Conservation (phyloP, 2,329 filamentous ascomycete species). For the Cercospora sesami region DNA sequence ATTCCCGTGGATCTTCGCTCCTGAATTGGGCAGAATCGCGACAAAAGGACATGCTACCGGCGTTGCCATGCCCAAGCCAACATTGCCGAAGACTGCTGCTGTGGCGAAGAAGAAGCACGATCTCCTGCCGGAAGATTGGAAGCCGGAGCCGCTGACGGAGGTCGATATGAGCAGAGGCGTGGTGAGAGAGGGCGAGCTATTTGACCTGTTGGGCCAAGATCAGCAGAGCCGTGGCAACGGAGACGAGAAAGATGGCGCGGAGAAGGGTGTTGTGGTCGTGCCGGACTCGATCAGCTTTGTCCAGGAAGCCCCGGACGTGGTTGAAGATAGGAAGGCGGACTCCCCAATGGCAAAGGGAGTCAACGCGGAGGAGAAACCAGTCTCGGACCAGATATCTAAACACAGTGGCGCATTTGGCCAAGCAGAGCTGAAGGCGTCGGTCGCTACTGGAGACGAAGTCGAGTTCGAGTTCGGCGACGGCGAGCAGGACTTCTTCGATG, state of each 20-base stretch:
- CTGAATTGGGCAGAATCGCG: slow-evolving; percentile 69
- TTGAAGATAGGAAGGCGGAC: background rate
- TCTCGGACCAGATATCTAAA: too few relatives aligned
- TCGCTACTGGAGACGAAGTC: background rate
- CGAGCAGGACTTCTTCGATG: background rate
- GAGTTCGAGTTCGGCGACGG: background rate
- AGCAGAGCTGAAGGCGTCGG: too few relatives aligned
- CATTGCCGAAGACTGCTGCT: slow-evolving; percentile 16
- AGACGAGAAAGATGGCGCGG: background rate
- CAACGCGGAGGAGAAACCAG: too few relatives aligned
- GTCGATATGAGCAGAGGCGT: slow-evolving; percentile 18
- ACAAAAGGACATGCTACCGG: slow-evolving; percentile 35
- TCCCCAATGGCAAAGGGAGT: background rate
- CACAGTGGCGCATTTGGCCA: too few relatives aligned
- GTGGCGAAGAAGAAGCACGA: slow-evolving; percentile 14
- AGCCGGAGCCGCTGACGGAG: slow-evolving; percentile 21
- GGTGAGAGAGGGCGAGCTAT: slow-evolving; percentile 25
- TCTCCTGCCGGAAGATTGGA: slow-evolving; percentile 20
- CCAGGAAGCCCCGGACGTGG: background rate
- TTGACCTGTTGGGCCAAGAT: slow-evolving; percentile 16
- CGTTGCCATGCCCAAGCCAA: slow-evolving; percentile 19
- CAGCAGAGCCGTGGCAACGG: background rate
- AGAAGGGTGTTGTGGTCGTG: slow-evolving; percentile 2
- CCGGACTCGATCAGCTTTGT: background rate
- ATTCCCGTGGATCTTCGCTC: slow-evolving; percentile 88